A percentile compares a stretch with the other conserved stretches of the same genome.
Conservation (phyloP, 1,284 basidiomycete genomes). For the Xerocomus minutiporus region DNA sequence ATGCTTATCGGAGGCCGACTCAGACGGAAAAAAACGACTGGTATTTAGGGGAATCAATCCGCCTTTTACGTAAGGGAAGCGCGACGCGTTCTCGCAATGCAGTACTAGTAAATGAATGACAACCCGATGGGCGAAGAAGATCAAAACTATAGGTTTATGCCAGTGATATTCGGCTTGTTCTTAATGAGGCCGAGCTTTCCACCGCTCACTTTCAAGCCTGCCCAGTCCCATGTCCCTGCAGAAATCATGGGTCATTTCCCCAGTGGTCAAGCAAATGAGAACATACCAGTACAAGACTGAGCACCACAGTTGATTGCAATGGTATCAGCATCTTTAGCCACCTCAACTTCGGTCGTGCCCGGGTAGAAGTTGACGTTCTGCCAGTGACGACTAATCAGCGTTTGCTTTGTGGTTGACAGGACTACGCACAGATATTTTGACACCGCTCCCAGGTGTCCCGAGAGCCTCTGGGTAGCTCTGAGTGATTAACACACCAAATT, state of each 20-base stretch:
- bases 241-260: background rate
- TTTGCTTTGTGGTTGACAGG: background rate
- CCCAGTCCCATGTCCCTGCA: conserved; percentile 53
- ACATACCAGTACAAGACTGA: conserved; percentile 40
- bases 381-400: background rate
- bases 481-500: conserved; percentile 44
- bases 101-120: too few relatives aligned
- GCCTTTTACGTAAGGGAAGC: background rate
- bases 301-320: conserved; percentile 45
- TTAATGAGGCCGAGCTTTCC: conserved; percentile 38
- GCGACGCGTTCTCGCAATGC: background rate
- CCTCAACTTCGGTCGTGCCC: conserved; percentile 35
- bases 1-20: too few relatives aligned
- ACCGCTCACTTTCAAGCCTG: conserved; percentile 42
- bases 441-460: conserved; percentile 48
- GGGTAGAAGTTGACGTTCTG: conserved; percentile 40
- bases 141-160: conserved; percentile 30
- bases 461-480: conserved; percentile 46
- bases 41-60: background rate
- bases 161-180: conserved; percentile 34
- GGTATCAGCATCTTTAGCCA: conserved; percentile 34
- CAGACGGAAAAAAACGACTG: too few relatives aligned
- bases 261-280: background rate
- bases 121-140: background rate
- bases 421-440: conserved; percentile 28